A percentile compares a stretch with the other conserved stretches of the same genome.
Evolutionary conservation across 2,329 filamentous ascomycete genomes (phyloP).

Genomic region (Fusarium oligoseptatum): DNA sequence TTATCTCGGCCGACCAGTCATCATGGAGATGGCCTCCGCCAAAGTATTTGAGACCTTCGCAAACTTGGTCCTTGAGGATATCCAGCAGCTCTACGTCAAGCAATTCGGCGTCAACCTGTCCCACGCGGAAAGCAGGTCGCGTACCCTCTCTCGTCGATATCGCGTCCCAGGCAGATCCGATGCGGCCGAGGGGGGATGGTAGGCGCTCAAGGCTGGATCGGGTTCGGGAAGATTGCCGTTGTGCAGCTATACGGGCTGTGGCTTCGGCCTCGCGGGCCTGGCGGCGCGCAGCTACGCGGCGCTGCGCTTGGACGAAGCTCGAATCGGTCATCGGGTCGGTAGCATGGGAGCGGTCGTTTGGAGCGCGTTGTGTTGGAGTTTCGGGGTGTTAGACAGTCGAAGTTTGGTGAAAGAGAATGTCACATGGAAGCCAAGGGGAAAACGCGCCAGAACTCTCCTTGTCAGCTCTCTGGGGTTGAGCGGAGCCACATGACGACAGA

Average conservation of each 20-base stretch:
- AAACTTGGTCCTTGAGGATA: slow-evolving; percentile 88
- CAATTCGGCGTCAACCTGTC: slow-evolving; percentile 95
- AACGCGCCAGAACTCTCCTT: slow-evolving; percentile 14
- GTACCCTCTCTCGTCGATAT: slow-evolving; percentile 83
- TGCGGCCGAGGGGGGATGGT: slow-evolving; percentile 72
- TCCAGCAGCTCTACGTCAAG: slow-evolving; percentile 92
- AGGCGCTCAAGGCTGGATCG: slow-evolving; percentile 69
- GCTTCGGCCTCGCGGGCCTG: slow-evolving; percentile 78
- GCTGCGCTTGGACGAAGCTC: slow-evolving; percentile 90
- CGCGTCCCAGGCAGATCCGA: slow-evolving; percentile 76
- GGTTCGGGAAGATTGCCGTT: slow-evolving; percentile 66
- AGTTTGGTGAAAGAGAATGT: slow-evolving; percentile 12
- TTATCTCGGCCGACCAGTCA: slow-evolving; percentile 89
- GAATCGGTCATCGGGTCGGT: slow-evolving; percentile 61
- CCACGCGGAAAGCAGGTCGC: slow-evolving; percentile 88
- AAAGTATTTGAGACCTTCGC: slow-evolving; percentile 89
- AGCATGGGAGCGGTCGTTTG: slow-evolving; percentile 47
- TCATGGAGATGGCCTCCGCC: slow-evolving; percentile 81
- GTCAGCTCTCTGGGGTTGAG: slow-evolving; percentile 34
- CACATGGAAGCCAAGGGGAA: slow-evolving; percentile 29
- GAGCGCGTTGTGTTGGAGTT: neutral
- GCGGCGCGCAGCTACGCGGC: slow-evolving; percentile 85
- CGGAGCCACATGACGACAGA: slow-evolving; percentile 43
- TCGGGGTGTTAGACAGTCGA: slow-evolving; percentile 10
- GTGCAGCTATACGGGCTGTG: slow-evolving; percentile 66